Evolutionary conservation across 345 rosid species (phyloP), one percentile per base, ranked within the genome.

Genomic region (Erysimum cheiranthoides): DNA sequence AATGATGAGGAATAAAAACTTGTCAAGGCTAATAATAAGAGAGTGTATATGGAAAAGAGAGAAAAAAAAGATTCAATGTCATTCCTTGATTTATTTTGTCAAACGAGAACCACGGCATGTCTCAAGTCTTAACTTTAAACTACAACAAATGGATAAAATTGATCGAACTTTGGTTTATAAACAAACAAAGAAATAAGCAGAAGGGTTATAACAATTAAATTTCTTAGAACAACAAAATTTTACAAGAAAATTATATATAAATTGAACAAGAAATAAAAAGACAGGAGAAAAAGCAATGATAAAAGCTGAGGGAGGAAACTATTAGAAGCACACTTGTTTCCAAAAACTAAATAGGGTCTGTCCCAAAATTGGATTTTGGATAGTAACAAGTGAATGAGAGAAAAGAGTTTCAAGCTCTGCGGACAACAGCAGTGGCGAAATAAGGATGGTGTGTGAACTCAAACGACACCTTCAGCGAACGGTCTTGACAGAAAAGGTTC

Each of bases 401-500:
- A 30, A 42, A n/a, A 34, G 14, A 54, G 81, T 45, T 61, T 92
- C 85, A 96, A n/a, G 89, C 85, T 86, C 99, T 86, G 80, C 86
- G 92, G 9, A 89, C 96, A 57, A 89, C 91, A 13, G 89, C 91
- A 60, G 99, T 89, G 4, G 97, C 98, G 36, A 93, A 93, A 80
- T 75, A 86, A 10, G 98, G 97, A 82, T 96, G 97, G 72, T 91
- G 96, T 45, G 75, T 80, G 86, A 91, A 87, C 83, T 96, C 96
- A n/a, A 93, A 89, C 10, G 93, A 83, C 28, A 93, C 90, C 90
- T 87, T 96, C 1, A 96, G 90, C 0, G 98, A 96, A 2, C 90
- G 80, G 78, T 96, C 97, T 1, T 61, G 81, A 83, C 86, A 82
- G 65, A 93, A 84, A 61, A 93, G 78, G 61, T 84, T 88, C 17